Base-by-base conservation (phyloP, 1,139 yeast genomes). In the Debaryomyces singareniensis region DNA sequence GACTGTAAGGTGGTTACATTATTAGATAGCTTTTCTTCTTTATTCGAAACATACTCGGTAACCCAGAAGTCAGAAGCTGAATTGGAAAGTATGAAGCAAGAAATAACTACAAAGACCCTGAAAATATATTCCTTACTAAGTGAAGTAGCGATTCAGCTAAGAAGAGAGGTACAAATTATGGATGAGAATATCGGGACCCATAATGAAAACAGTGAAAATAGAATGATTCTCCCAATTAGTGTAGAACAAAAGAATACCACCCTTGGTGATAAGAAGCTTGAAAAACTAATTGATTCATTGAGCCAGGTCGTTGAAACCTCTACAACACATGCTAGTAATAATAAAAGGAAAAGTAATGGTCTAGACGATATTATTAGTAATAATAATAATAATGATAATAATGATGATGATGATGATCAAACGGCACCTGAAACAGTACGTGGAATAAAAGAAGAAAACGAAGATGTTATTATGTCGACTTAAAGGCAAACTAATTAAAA, bases 211-310 rank as follows among this genome's bases (percentile, higher is more conserved):
- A 53, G 58, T 13, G 74, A 71, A 40, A 62, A 63, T 11, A 55
- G 71, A 10, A 74, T 72, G 63, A 66, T 77, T 16, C 53, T 76
- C 21, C 84, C 85, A 3, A 70, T 77, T 2, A 62, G 67, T 25
- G 75, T 78, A 13, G 78, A 75, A 37, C 79, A 75, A 43, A 77
- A 75, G 55, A 78, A 78, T 29, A 70, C 81, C 5, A 62, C 64
- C 47, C 61, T 75, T 24, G 82, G 82, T 2, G 55, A 55, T 25
- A 59, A 58, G 38, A 72, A 75, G 48, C 49, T 75, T 31, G 53
- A 59, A 12, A 53, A 53, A 11, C 69, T 64, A 37, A 40, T 65
- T 16, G 33, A 35, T 13, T 57, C 29, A 44, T 63, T 45, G 40
- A 47, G 11, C 35, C 33, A 15, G 39, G 58, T 23, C 21, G 7